Conservation (phyloP, 176 grass and related monocot genomes). For the Musa itinerans region DNA sequence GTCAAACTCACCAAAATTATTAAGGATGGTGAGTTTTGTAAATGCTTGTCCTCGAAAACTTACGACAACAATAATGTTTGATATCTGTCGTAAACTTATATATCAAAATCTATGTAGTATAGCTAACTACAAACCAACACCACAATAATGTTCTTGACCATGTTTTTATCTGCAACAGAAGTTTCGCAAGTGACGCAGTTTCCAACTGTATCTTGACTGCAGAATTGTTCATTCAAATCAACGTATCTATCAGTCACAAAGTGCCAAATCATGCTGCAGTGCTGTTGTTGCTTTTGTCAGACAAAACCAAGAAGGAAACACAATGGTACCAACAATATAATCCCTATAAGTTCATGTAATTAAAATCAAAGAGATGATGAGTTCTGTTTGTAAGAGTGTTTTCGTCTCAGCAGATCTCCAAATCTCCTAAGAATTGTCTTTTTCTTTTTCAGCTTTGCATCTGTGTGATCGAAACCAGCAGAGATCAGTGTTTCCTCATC, state of each 20-base stretch:
- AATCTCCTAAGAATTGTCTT: slow-evolving; percentile 50
- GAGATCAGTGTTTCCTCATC: background rate
- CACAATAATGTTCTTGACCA: too few relatives aligned
- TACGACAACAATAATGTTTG: background rate
- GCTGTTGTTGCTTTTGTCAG: background rate
- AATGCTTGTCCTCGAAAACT: too few relatives aligned
- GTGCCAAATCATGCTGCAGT: too few relatives aligned
- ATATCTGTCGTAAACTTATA: background rate
- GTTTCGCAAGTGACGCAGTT: too few relatives aligned
- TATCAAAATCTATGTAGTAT: background rate
- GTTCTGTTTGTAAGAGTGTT: slow-evolving; percentile 15
- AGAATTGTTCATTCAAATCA: too few relatives aligned
- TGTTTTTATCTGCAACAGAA: too few relatives aligned
- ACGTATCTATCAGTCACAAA: too few relatives aligned
- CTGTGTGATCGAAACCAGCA: slow-evolving; percentile 31
- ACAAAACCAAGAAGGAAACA: background rate
- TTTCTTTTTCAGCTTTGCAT: slow-evolving; percentile 45
- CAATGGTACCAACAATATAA: background rate
- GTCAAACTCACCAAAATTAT: too few relatives aligned
- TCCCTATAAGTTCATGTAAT: background rate
- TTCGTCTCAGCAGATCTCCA: slow-evolving; percentile 46
- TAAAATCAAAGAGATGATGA: background rate
- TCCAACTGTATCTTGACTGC: too few relatives aligned
- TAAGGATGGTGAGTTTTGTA: too few relatives aligned
- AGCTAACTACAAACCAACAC: too few relatives aligned